These are phyloP conservation scores for Phenoliferia sp. DNA, from an alignment of 1,284 basidiomycete genomes.

Conservation along the genomic window DNA sequence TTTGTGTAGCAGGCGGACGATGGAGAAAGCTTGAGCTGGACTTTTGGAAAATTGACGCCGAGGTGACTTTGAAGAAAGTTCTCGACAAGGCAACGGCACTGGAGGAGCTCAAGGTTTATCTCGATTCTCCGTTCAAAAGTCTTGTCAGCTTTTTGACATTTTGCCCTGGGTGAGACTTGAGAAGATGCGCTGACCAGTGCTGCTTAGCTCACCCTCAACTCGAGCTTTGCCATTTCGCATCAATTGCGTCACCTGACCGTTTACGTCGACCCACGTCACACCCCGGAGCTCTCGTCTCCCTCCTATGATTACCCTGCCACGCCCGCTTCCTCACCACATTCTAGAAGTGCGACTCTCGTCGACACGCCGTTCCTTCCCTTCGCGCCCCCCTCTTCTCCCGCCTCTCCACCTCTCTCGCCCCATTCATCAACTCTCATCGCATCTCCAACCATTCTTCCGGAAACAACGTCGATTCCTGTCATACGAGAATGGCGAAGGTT, in stretches of 20 bases:
- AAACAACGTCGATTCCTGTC: neutral
- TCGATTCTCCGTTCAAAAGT: constrained; percentile 20
- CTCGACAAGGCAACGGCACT: constrained; percentile 13
- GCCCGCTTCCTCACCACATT: neutral
- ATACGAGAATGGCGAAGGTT: constrained; percentile 23
- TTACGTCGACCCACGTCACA: constrained; percentile 20
- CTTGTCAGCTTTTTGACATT: constrained; percentile 9
- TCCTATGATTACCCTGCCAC: neutral
- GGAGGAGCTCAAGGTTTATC: constrained; percentile 10
- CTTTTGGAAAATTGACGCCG: constrained; percentile 9
- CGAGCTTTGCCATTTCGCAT: constrained; percentile 10
- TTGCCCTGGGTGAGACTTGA: too few relatives aligned
- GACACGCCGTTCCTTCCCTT: neutral
- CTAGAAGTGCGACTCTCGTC: neutral
- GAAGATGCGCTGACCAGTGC: too few relatives aligned
- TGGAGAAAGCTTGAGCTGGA: constrained; percentile 23
- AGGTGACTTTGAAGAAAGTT: constrained; percentile 11
- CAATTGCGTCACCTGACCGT: constrained; percentile 11
- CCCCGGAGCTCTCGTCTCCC: constrained; percentile 8
- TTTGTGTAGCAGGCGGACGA: neutral
- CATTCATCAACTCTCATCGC: neutral
- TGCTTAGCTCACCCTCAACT: constrained; percentile 22
- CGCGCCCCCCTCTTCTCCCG: neutral
- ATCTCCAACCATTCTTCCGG: neutral
- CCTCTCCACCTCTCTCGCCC: neutral